Evolutionary conservation across 2,329 filamentous ascomycete genomes (phyloP), one percentile per base, ranked within the genome.

Genomic region (Pestalotiopsis sp.): DNA sequence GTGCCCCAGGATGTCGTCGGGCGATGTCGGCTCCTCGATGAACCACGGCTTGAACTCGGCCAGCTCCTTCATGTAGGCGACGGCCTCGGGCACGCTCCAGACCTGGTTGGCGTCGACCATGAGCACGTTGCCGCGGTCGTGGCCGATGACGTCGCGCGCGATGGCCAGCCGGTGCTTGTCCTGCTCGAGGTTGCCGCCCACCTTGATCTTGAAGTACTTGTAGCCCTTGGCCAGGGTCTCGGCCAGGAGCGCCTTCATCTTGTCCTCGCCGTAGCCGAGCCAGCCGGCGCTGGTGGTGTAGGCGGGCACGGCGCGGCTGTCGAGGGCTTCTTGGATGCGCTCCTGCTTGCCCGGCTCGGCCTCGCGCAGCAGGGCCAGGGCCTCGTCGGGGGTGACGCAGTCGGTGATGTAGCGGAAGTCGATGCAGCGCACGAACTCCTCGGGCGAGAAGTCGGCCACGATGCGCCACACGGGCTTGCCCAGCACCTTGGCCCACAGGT

Each of bases 331-430:
- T 74, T 88, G 82, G 27, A 97, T 83, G 66, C 95, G 87, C 76
- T 89, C 83, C 45, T 86, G 84, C 84, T 97, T 97, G 52, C 89
- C 91, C 1, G 79, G 73, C 80, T 93, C 90, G 25, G 87, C 82
- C 76, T 88, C 87, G 74, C 86, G 87, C 59, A 97, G 84, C 77
- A 97, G 84, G 25, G 84, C 85, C 49, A 97, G 79, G 0, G 94
- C 94, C 80, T 97, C 94, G 55, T 93, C 91, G 0, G 93, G 93
- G 0, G 94, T 97, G 72, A 97, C 86, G n/a, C 93, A 94, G 81
- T 97, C 94, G 27, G 93, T 96, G 80, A 97, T 97, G 82, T 98
- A 97, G 64, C 94, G 88, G 84, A 97, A 98, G 82, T 97, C 95
- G 78, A 98, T 95, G 82, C 94, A 95, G 69, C 86, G 82, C 65